Percentiles rank a stretch among this genome's conserved stretches.
Conservation (phyloP, 768 basidiomycete genomes). For the Strobilomyces dryophilus region DNA sequence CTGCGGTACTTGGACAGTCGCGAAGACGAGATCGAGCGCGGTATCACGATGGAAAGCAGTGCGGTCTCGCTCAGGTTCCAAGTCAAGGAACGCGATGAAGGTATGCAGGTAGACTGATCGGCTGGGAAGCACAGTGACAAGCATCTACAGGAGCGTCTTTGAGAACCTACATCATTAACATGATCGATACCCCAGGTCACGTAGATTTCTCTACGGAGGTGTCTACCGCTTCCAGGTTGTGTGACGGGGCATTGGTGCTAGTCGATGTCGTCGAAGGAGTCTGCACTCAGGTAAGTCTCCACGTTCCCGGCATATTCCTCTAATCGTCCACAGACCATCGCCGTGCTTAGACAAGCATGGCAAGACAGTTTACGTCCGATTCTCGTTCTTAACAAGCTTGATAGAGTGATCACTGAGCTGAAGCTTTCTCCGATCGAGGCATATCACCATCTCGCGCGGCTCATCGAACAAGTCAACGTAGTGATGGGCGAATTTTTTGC, state of each 20-base stretch:
- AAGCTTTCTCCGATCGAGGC: slow-evolving; percentile 89
- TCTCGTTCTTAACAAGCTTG: slow-evolving; percentile 95
- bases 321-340: slow-evolving; percentile 64
- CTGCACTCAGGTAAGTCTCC: slow-evolving; percentile 78
- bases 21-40: slow-evolving; percentile 95
- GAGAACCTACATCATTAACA: slow-evolving; percentile 81
- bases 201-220: slow-evolving; percentile 99
- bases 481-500: slow-evolving; percentile 98
- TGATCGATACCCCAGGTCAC: slow-evolving; percentile 99
- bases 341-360: slow-evolving; percentile 95
- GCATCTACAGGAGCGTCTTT: slow-evolving; percentile 47
- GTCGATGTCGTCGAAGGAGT: slow-evolving; percentile 98
- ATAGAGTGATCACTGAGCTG: slow-evolving; percentile 90
- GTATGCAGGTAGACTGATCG: slow-evolving; percentile 38
- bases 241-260: slow-evolving; percentile 92
- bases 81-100: slow-evolving; percentile 62
- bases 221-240: slow-evolving; percentile 87
- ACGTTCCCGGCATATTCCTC: neutral
- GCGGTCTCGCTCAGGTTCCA: slow-evolving; percentile 89
- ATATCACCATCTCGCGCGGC: slow-evolving; percentile 87
- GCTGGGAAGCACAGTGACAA: slow-evolving; percentile 27
- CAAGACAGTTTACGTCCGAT: slow-evolving; percentile 83
- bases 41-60: slow-evolving; percentile 99
- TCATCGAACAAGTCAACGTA: slow-evolving; percentile 97
- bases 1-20: slow-evolving; percentile 92